phyloP scores from a whole-genome alignment of 164 flowering plant species.

The Litsea cubeba region DNA sequence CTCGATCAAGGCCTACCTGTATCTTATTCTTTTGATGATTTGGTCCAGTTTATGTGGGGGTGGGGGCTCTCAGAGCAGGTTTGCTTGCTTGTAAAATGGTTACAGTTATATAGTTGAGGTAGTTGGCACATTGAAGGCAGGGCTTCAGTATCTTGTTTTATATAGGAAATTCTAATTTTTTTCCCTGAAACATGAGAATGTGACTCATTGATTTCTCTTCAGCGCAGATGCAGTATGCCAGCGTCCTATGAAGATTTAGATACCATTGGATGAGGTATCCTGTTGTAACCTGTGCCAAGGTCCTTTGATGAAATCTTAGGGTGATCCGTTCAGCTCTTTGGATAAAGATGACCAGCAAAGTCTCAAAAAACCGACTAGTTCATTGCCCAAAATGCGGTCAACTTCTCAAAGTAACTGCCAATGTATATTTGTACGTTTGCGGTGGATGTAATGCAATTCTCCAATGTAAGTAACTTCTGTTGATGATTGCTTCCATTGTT shows the following conservation, averaged over 20 bases:
- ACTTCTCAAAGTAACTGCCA: slow-evolving; percentile 50
- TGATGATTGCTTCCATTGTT: background rate
- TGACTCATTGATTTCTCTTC: background rate
- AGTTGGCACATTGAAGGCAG: background rate
- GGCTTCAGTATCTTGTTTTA: background rate
- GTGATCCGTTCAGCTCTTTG: background rate
- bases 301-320: background rate
- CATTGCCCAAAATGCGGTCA: slow-evolving; percentile 62
- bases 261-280: background rate
- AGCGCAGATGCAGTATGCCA: background rate
- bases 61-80: background rate
- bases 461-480: slow-evolving; percentile 43
- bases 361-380: slow-evolving; percentile 46
- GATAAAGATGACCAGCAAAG: slow-evolving; percentile 25
- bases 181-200: background rate
- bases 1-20: too few relatives aligned
- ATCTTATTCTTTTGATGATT: too few relatives aligned
- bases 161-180: background rate
- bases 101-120: background rate
- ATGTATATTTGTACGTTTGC: slow-evolving; percentile 58
- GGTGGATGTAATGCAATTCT: slow-evolving; percentile 67
- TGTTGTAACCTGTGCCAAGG: background rate
- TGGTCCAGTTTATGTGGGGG: too few relatives aligned
- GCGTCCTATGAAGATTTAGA: background rate
- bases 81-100: background rate